Evolutionary conservation across 1,284 basidiomycete species (phyloP), one percentile per base, ranked within the genome.

Genomic region (Ceratobasidium sp.): DNA sequence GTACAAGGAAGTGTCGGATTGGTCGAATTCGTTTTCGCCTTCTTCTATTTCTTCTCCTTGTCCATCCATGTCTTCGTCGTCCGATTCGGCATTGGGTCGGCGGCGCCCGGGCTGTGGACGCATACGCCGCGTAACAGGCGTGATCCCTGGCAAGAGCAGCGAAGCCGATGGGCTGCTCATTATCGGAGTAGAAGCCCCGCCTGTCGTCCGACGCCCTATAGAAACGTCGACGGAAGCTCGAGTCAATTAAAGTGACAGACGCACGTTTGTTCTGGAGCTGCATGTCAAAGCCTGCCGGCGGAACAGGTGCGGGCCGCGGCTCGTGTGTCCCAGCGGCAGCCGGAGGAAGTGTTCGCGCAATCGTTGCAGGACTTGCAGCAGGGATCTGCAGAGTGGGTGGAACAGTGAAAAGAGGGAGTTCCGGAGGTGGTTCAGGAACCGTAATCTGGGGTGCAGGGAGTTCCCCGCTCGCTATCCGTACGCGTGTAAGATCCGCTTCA

Each of bases 401-500:
- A 35, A 77, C 13, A 31, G 67, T 74, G 17, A 63, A 75, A 28
- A 51, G 49, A 35, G 79, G 71, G 49, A 47, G 54, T 54, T 76
- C 65, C 58, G 64, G 67, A 33, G 81, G 77, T 53, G 80, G 78
- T 58, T 79, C 82, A n/a, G 83, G 67, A 1, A 71, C 39, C 31
- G 53, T 67, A 51, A 71, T 35, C 39, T 58, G 75, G 20, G 58
- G 69, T 15, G 71, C 64, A 28, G 71, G 60, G 11, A 64, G 10
- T 11, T 66, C 73, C 80, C 90, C 89, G 23, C 90, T 81, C 17
- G 86, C 82, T 26, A 89, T 77, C 7, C 78, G 84, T 11, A 91
- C 88, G 56, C 85, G 85, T 10, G 83, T 84, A 7, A 91, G 82
- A 80, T 92, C 90, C 63, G 87, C 82, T 64, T 90, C 89, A 37